Conservation (phyloP, 1,139 yeast species). For the Hyphopichia wangnamkhiaoensis region DNA sequence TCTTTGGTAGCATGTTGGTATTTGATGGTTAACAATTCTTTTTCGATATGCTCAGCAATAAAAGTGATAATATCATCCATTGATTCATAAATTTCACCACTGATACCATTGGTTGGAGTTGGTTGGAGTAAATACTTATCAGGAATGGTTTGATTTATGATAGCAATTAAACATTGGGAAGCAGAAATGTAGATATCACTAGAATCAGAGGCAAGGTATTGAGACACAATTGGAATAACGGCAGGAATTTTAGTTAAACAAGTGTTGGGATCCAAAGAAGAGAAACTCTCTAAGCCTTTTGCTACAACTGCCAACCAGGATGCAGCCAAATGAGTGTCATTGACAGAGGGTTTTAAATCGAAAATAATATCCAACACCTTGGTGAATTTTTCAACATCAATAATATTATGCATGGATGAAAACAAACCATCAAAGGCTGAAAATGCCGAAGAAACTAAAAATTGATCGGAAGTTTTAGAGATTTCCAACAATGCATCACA, state of each 20-base stretch:
- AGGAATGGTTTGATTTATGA: constrained; percentile 65
- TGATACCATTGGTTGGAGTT: constrained; percentile 36
- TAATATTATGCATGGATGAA: constrained; percentile 67
- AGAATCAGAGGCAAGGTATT: constrained; percentile 67
- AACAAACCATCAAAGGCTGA: constrained; percentile 84
- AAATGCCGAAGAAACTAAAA: constrained; percentile 76
- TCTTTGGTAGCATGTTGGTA: constrained; percentile 79
- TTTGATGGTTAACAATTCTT: constrained; percentile 68
- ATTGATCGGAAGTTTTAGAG: constrained; percentile 84
- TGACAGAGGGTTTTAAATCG: constrained; percentile 76
- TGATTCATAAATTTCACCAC: constrained; percentile 50
- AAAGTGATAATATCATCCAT: constrained; percentile 54
- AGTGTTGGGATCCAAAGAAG: constrained; percentile 56
- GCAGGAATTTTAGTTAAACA: constrained; percentile 60
- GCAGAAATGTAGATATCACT: constrained; percentile 73
- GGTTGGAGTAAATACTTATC: constrained; percentile 58
- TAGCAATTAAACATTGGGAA: constrained; percentile 82
- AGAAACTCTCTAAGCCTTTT: constrained; percentile 74
- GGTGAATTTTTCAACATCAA: constrained; percentile 61
- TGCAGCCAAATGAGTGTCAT: constrained; percentile 84
- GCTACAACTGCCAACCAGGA: constrained; percentile 96
- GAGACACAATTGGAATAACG: constrained; percentile 57
- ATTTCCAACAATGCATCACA: constrained; percentile 77
- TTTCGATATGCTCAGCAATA: constrained; percentile 52
- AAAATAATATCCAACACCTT: constrained; percentile 70